Conservation (phyloP, 2,329 filamentous ascomycete species). For the Venturia pyrina region DNA sequence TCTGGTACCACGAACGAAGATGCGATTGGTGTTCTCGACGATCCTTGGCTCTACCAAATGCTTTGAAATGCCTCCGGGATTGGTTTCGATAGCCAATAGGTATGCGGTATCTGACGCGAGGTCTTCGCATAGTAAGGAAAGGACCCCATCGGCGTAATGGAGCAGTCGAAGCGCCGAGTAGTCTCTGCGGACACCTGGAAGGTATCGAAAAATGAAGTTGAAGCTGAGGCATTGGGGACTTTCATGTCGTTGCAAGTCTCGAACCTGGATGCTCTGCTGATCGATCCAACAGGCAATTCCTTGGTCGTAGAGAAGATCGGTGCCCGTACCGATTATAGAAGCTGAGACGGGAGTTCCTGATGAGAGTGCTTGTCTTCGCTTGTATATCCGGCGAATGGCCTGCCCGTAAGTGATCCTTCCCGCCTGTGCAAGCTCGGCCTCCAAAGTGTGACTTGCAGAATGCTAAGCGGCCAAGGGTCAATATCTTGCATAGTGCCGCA, state of each 20-base stretch:
- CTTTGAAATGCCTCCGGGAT: background rate
- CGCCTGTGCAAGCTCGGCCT: conserved; percentile 30
- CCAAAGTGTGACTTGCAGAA: conserved; percentile 32
- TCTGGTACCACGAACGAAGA: conserved; percentile 58
- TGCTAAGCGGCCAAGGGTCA: conserved; percentile 24
- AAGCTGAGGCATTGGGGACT: conserved; percentile 15
- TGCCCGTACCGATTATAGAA: conserved; percentile 45
- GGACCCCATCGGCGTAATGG: conserved; percentile 46
- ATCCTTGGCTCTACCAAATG: conserved; percentile 9
- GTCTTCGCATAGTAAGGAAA: conserved; percentile 29
- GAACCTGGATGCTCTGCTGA: conserved; percentile 44
- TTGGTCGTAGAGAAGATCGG: conserved; percentile 51
- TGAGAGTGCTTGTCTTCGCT: conserved; percentile 47
- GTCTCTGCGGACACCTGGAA: conserved; percentile 29
- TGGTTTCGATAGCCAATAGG: background rate
- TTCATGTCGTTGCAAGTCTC: conserved; percentile 41
- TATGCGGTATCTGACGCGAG: background rate
- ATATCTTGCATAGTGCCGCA: background rate
- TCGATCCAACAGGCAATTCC: conserved; percentile 56
- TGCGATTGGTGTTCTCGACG: conserved; percentile 16
- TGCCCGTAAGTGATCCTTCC: conserved; percentile 37
- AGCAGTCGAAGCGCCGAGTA: conserved; percentile 39
- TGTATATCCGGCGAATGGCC: conserved; percentile 50
- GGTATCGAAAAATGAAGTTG: conserved; percentile 15
- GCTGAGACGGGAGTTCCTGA: conserved; percentile 24